Base-by-base conservation (phyloP, 768 basidiomycete genomes). In the Tricholoma bakamatsutake region DNA sequence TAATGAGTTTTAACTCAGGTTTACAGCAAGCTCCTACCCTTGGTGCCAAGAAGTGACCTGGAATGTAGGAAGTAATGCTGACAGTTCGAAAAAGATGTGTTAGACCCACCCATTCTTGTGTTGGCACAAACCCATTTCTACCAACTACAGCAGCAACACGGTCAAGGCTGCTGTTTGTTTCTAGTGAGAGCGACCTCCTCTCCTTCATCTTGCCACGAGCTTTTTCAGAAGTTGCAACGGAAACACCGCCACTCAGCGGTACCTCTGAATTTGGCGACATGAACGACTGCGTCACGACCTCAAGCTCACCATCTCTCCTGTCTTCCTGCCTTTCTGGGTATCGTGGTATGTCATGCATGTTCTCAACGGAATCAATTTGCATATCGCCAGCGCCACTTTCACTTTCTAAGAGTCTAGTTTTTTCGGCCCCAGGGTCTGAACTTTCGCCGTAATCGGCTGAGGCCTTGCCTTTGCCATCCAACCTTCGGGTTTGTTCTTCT, bases 31-130 rank as follows among this genome's bases (percentile, higher is more conserved):
- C 10, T 18, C 73, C 66, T 61, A 92, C 93, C 95, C 95, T 79
- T 95, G 92, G 62, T 96, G 91, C 96, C 96, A 98, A 2, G 94
- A 94, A 18, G 89, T 82, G 4, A 93, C 88, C 89, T 90, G 42
- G 47, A 45, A 43, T 56, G 17, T 9, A 27, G 13, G 10, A 30
- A 52, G 51, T 21, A 53, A 45, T 15, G 17, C 48, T 27, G 0
- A 18, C 10, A 10, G 7, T 31, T 50, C 21, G 12, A 17, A 54
- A 31, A 33, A 50, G 35, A 43, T 17, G n/a, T n/a, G 53, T 21
- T 55, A 40, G n/a, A 64, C 79, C 54, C 60, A 93, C 93, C 96
- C 97, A 99, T 82, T 93, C 93, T 67, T 97, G 92, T 3, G 93
- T 97, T 10, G 97, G 94, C 7, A 95, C 77, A 70, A 98, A 99